Percentiles rank a stretch among this genome's conserved stretches.
phyloP scores from a whole-genome alignment of 169 alveolate species.

The Plasmodium ovale region DNA sequence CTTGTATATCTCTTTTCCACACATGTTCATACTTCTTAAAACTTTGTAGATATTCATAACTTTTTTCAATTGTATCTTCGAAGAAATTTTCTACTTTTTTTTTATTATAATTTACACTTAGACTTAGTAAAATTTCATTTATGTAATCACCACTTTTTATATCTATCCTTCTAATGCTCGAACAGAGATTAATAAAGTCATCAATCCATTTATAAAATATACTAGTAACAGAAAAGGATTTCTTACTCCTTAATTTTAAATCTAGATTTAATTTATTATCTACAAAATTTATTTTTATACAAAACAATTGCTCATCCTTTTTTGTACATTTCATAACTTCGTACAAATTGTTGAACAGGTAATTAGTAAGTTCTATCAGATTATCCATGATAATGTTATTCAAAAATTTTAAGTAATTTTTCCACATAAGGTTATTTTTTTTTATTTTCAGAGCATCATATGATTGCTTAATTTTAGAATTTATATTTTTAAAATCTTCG shows the following conservation, averaged over 20 bases:
- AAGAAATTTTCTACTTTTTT: slow-evolving; percentile 36
- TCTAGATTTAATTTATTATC: slow-evolving; percentile 39
- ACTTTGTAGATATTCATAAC: slow-evolving; percentile 27
- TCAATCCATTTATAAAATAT: slow-evolving; percentile 66
- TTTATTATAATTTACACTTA: slow-evolving; percentile 44
- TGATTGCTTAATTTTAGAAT: slow-evolving; percentile 89
- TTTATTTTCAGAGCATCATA: slow-evolving; percentile 89
- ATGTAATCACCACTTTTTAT: slow-evolving; percentile 68
- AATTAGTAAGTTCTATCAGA: slow-evolving; percentile 46
- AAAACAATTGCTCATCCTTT: slow-evolving; percentile 43
- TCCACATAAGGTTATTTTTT: slow-evolving; percentile 90
- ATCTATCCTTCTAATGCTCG: slow-evolving; percentile 69
- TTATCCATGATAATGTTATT: slow-evolving; percentile 88
- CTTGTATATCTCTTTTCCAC: slow-evolving; percentile 54
- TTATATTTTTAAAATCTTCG: slow-evolving; percentile 86
- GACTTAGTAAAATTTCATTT: slow-evolving; percentile 42
- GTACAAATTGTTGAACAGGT: slow-evolving; percentile 25
- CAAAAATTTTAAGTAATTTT: slow-evolving; percentile 89
- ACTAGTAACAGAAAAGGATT: slow-evolving; percentile 22
- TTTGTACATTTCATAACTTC: slow-evolving; percentile 22
- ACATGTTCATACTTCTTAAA: slow-evolving; percentile 46
- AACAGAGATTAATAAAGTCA: slow-evolving; percentile 58
- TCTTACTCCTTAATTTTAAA: slow-evolving; percentile 47
- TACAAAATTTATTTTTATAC: slow-evolving; percentile 42
- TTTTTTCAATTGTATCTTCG: slow-evolving; percentile 34